Evolutionary conservation across 73 alveolate species (phyloP), one percentile per base, ranked within the genome.

Genomic region (Uronychia setigera): DNA sequence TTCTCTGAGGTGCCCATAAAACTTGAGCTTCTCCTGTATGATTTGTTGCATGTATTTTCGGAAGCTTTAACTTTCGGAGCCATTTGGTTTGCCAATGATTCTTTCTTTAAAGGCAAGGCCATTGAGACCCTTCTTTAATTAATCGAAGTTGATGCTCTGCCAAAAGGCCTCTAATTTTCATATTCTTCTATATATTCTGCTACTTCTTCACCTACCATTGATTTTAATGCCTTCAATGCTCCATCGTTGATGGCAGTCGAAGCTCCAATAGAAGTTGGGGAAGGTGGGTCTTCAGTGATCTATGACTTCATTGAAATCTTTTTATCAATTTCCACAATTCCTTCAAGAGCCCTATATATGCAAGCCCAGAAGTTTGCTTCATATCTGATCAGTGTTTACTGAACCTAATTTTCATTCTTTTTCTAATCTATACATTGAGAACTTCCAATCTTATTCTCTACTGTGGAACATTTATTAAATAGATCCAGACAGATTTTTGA

Each of bases 301-400:
- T 67, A 1, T 5, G 34, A 1, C 32, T 13, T 13, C 30, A 67
- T 26, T 67, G 32, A 1, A 26, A 67, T 9, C 30, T 67, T 67
- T 26, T 26, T 67, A 9, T 28, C 79, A 26, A 67, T 28, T 26
- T 67, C 32, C 32, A 26, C 30, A 26, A 25, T 26, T 26, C 29
- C 59, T 33, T 86, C 88, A 0, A 80, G 80, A 80, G 67, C 76
- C 60, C 92, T 79, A 59, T 86, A 80, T 11, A 86, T 79, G 76
- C 92, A 79, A 0, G 88, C 92, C 92, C 92, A 86, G 31, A 86
- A 79, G 33, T 86, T 86, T 9, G 88, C 59, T 33, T 86, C 92
- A 33, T 76, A 26, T 5, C 76, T 28, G 19, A 85, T 86, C 29
- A 85, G 74, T 33, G 76, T 78, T 35, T 76, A 78, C 79, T 77